These are phyloP conservation scores for Trametes elegans DNA, from an alignment of 768 basidiomycete species.

Conservation along the genomic window DNA sequence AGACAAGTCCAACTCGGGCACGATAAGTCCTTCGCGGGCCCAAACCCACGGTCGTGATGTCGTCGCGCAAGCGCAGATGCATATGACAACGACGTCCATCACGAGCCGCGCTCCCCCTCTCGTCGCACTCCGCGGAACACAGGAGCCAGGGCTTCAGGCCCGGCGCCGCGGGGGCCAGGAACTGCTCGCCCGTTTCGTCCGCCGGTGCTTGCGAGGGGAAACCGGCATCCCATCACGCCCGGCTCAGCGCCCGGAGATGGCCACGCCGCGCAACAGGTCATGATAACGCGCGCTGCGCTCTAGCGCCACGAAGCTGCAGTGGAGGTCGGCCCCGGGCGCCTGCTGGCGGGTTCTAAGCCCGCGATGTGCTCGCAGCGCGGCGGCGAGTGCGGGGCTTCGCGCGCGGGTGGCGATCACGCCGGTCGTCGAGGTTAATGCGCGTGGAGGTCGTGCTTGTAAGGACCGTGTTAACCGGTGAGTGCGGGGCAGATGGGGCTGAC, in stretches of 20 bases:
- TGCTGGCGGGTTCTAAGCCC: constrained; percentile 4
- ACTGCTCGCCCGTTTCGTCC: neutral
- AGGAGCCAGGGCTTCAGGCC: no score
- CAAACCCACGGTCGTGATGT: neutral
- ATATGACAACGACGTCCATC: neutral
- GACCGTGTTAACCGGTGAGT: neutral
- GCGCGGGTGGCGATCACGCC: neutral
- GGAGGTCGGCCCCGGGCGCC: neutral
- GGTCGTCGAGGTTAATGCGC: neutral
- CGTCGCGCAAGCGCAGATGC: neutral
- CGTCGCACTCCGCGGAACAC: no score
- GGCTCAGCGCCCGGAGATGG: neutral
- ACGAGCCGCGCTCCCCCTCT: no score
- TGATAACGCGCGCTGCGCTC: neutral
- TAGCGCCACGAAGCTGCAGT: constrained; percentile 5
- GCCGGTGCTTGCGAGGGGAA: neutral
- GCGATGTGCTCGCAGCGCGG: constrained; percentile 5
- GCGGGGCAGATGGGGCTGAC: neutral
- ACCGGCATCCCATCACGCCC: neutral
- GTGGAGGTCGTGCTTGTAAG: neutral
- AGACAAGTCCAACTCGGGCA: no score
- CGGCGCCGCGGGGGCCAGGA: neutral
- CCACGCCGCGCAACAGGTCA: neutral
- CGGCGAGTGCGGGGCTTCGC: neutral
- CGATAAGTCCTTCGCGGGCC: no score